Base-by-base conservation (phyloP, 345 rosid genomes). In the Eutrema yunnanense region DNA sequence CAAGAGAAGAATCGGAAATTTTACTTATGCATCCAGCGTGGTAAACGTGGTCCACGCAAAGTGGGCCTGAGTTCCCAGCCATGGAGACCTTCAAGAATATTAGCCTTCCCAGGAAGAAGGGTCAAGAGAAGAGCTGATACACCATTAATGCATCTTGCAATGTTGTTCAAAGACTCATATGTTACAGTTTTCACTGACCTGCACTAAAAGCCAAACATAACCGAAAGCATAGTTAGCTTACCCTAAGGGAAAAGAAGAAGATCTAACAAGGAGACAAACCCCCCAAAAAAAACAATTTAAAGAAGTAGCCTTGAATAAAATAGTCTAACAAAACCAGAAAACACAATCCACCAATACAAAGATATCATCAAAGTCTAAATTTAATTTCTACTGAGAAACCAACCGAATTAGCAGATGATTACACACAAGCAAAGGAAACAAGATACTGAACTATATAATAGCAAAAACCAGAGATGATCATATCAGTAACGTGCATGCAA, bases 11-110 rank as follows among this genome's bases (percentile, higher is more conserved):
- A 65, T 13, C 44, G 11, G 60, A 48, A 61, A 42, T n/a, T 0
- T 32, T 1, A 94, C 98, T 88, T 85, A 56, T 88, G 96, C 98
- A 95, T 95, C 97, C 97, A 95, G 1, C 96, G 83, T 1, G 99
- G 99, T 36, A 95, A 81, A 14, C 92, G 86, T 37, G 99, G 99
- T 65, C 96, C 99, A 44, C 89, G 90, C 16, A 95, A 79, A 2
- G 90, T 82, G 3, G 99, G 99, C 81, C 93, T 77, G 64, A 95
- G 97, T 85, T 92, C 99, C 99, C 99, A 92, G 22, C 99, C 99
- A 57, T 89, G 88, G 62, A 95, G 77, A 44, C 99, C 96, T 87
- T 95, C 96, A 43, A 95, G 93, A 55, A 87, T 80, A 72, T 77
- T 79, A 65, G 89, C 84, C 73, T 95, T 87, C 47, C 96, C 97